Percentiles rank a stretch among this genome's conserved stretches.
These are phyloP conservation scores for Sutorius eximius DNA, from an alignment of 1,284 basidiomycete genomes.

Conservation along the genomic window DNA sequence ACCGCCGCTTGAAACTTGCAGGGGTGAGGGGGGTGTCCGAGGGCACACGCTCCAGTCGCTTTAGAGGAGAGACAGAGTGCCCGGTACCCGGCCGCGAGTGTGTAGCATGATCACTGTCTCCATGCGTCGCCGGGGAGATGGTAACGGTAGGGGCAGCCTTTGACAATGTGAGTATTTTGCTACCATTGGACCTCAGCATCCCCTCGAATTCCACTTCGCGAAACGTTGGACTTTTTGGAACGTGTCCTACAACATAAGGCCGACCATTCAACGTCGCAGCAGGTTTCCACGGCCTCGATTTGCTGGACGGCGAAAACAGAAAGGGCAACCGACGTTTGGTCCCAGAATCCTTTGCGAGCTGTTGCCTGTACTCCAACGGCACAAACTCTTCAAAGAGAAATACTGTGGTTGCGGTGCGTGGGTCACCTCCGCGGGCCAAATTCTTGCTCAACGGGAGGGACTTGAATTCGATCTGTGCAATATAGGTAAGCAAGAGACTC, in stretches of 20 bases:
- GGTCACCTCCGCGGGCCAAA: conserved; percentile 38
- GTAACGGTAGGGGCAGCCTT: conserved; percentile 27
- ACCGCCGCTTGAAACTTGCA: conserved; percentile 42
- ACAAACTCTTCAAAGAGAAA: conserved; percentile 89
- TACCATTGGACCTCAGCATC: conserved; percentile 58
- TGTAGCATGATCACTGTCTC: conserved; percentile 19
- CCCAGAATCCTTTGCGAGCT: conserved; percentile 54
- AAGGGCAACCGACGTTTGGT: conserved; percentile 49
- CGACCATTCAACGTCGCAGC: conserved; percentile 75
- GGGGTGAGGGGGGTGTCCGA: conserved; percentile 35
- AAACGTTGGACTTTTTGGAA: conserved; percentile 58
- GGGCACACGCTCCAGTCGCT: conserved; percentile 25
- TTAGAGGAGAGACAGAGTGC: conserved; percentile 21
- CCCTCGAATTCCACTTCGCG: conserved; percentile 81
- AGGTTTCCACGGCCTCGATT: conserved; percentile 68
- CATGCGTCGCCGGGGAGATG: conserved; percentile 20
- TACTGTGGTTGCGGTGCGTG: conserved; percentile 56
- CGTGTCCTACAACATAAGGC: conserved; percentile 69
- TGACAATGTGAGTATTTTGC: conserved; percentile 60
- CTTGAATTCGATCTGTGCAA: conserved; percentile 80
- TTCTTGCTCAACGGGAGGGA: conserved; percentile 51
- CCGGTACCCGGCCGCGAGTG: conserved; percentile 29
- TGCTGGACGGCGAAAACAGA: conserved; percentile 45
- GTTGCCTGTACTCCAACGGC: conserved; percentile 79
- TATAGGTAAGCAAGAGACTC: conserved; percentile 7